Evolutionary conservation across 176 grass and related monocot genomes (phyloP).

Genomic region (Pharus latifolius): DNA sequence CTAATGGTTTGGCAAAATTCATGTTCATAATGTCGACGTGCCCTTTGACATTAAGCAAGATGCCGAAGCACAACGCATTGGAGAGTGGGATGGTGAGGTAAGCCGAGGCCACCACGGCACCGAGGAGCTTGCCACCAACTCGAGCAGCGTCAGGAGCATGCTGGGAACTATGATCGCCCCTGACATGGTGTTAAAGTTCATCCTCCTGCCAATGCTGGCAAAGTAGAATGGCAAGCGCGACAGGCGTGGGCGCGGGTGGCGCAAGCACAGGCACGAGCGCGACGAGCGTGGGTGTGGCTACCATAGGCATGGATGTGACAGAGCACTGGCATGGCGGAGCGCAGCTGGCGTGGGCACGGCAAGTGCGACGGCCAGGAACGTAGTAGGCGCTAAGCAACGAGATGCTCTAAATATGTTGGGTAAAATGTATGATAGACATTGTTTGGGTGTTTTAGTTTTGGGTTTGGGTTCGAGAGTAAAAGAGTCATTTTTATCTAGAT

Average conservation of each 20-base stretch:
- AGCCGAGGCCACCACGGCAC: not conserved
- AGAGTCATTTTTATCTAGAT: too few species aligned
- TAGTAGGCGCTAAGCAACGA: too few species aligned
- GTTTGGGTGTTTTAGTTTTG: too few species aligned
- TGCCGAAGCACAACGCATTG: slow-evolving; percentile 32
- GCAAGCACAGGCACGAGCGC: not conserved
- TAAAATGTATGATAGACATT: too few species aligned
- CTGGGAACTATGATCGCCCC: slow-evolving; percentile 42
- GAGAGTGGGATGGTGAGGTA: slow-evolving; percentile 31
- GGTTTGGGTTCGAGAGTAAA: too few species aligned
- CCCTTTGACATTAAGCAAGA: slow-evolving; percentile 38
- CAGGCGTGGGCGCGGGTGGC: too few species aligned
- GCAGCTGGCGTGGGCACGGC: too few species aligned
- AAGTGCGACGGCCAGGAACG: too few species aligned
- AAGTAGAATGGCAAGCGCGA: slow-evolving; percentile 42
- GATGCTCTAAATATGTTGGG: too few species aligned
- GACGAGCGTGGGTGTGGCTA: too few species aligned
- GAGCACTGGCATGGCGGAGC: too few species aligned
- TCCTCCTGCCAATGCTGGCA: slow-evolving; percentile 34
- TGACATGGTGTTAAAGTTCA: slow-evolving; percentile 41
- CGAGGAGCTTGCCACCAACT: slow-evolving; percentile 21
- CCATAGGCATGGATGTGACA: too few species aligned
- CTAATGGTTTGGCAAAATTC: slow-evolving; percentile 36
- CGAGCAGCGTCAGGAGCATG: slow-evolving; percentile 23
- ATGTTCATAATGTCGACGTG: slow-evolving; percentile 57